phyloP scores from a whole-genome alignment of 2,329 filamentous ascomycete genomes.

The Fusarium pseudonygamai region DNA sequence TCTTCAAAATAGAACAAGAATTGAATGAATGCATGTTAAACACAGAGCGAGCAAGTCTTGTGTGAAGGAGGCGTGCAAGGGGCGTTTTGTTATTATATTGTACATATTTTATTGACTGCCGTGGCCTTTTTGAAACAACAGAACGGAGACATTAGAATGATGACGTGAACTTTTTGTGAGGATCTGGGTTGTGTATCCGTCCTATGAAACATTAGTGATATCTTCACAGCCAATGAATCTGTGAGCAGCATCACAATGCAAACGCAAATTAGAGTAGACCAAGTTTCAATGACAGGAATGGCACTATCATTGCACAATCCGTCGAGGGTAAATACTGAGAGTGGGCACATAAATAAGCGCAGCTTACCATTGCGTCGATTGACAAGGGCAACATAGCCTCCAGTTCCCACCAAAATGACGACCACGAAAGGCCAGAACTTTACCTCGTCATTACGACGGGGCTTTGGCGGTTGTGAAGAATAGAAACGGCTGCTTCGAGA shows the following conservation, averaged over 20 bases:
- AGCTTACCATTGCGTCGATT: conserved; percentile 60
- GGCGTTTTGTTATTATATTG: conserved; percentile 4
- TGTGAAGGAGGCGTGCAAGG: neutral
- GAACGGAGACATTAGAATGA: conserved; percentile 13
- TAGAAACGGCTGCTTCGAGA: conserved; percentile 50
- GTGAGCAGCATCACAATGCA: neutral
- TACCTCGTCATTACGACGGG: conserved; percentile 51
- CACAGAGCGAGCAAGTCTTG: neutral
- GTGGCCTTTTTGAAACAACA: neutral
- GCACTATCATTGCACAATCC: neutral
- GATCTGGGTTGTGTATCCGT: conserved; percentile 26
- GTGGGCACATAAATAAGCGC: neutral
- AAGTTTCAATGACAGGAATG: neutral
- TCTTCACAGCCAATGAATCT: neutral
- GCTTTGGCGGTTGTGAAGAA: conserved; percentile 53
- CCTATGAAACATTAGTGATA: conserved; percentile 9
- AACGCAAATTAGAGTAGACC: neutral
- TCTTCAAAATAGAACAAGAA: conserved; percentile 35
- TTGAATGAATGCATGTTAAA: conserved; percentile 33
- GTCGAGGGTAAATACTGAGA: neutral
- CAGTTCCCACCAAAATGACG: conserved; percentile 58
- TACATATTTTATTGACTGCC: conserved; percentile 11
- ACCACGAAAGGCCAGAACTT: conserved; percentile 69
- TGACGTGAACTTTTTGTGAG: conserved; percentile 28
- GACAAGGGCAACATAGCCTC: conserved; percentile 61